A percentile compares a stretch with the other conserved stretches of the same genome.
Conservation (phyloP, 2,329 filamentous ascomycete genomes). For the Colletotrichum tofieldiae region DNA sequence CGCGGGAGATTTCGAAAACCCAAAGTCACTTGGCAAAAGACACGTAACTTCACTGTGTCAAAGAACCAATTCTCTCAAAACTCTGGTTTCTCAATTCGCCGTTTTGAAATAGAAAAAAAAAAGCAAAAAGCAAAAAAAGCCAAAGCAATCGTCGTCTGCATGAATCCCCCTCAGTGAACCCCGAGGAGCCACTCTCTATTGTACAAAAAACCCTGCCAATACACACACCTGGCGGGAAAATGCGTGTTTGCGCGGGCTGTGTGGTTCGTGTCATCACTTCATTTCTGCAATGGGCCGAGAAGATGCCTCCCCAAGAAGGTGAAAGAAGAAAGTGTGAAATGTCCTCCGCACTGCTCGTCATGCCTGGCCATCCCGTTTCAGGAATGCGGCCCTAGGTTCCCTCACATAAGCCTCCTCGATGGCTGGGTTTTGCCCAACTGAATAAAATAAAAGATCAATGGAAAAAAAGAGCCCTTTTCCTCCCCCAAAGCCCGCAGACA, state of each 20-base stretch:
- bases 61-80: constrained; percentile 27
- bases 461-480: not conserved
- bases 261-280: constrained; percentile 41
- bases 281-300: constrained; percentile 40
- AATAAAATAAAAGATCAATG: not conserved
- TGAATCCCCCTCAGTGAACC: constrained; percentile 20
- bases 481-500: constrained; percentile 8
- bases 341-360: constrained; percentile 24
- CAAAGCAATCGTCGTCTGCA: constrained; percentile 36
- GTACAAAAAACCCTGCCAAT: constrained; percentile 32
- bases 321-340: constrained; percentile 18
- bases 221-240: not conserved
- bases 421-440: not conserved
- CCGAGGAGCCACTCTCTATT: constrained; percentile 29
- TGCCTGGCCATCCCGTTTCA: constrained; percentile 2
- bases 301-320: constrained; percentile 35
- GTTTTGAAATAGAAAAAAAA: constrained; percentile 35
- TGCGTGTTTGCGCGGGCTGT: constrained; percentile 14
- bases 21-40: not conserved
- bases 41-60: constrained; percentile 11
- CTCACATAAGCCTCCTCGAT: constrained; percentile 12
- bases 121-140: not conserved
- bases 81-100: constrained; percentile 35
- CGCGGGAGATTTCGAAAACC: too few relatives aligned
- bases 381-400: constrained; percentile 4